Evolutionary conservation across 805 yeast species (phyloP).

Genomic region (Wickerhamomyces canadensis): DNA sequence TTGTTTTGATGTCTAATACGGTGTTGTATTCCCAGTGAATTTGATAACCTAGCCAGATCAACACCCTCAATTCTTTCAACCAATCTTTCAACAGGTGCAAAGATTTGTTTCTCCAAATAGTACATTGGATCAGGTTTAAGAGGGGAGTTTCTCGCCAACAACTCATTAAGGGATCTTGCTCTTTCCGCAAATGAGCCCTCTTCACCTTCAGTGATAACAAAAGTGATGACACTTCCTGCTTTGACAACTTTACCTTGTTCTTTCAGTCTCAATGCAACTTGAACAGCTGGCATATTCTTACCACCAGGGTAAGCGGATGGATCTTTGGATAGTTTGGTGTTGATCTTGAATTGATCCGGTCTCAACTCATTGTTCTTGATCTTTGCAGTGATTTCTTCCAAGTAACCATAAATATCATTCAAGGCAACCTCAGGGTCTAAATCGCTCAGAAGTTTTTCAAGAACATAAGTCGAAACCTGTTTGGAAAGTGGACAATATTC

Average conservation of each 20-base stretch:
- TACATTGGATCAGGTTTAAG: slow-evolving; percentile 69
- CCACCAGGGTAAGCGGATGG: slow-evolving; percentile 80
- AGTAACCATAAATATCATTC: slow-evolving; percentile 61
- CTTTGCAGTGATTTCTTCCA: slow-evolving; percentile 53
- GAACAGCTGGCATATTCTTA: slow-evolving; percentile 81
- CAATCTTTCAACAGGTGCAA: slow-evolving; percentile 86
- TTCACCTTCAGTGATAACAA: slow-evolving; percentile 60
- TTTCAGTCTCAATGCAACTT: slow-evolving; percentile 78
- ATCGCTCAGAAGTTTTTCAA: slow-evolving; percentile 66
- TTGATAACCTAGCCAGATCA: slow-evolving; percentile 74
- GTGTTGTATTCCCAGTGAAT: slow-evolving; percentile 72
- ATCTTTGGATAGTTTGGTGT: slow-evolving; percentile 85
- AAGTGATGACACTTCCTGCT: slow-evolving; percentile 88
- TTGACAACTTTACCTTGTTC: slow-evolving; percentile 81
- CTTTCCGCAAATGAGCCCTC: slow-evolving; percentile 63
- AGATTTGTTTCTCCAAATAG: slow-evolving; percentile 83
- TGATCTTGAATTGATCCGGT: slow-evolving; percentile 68
- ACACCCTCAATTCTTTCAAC: slow-evolving; percentile 82
- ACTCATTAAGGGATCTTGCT: slow-evolving; percentile 77
- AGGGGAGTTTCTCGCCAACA: slow-evolving; percentile 43
- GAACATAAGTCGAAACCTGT: slow-evolving; percentile 72
- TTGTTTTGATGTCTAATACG: slow-evolving; percentile 30
- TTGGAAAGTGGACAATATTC: slow-evolving; percentile 92
- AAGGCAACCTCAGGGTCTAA: slow-evolving; percentile 74
- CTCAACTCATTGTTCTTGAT: slow-evolving; percentile 57